Conservation (phyloP, 495 filamentous ascomycete species). For the Polyplosphaeria fusca region DNA sequence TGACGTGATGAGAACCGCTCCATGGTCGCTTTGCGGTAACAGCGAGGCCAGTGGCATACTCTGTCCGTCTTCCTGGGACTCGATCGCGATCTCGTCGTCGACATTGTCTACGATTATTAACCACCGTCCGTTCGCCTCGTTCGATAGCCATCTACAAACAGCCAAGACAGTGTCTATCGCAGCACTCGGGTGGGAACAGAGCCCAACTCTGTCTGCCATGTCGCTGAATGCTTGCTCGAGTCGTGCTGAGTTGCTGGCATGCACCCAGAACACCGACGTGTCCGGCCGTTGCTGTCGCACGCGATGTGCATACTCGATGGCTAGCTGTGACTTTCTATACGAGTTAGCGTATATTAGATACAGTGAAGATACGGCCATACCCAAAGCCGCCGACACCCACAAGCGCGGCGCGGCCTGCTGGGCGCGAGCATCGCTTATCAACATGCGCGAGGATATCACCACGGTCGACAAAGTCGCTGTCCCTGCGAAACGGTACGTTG, state of each 20-base stretch:
- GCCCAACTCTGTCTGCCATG: conserved; percentile 31
- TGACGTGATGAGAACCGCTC: conserved; percentile 23
- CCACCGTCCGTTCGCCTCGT: conserved; percentile 25
- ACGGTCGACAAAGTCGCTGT: no score
- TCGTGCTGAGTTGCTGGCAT: no score
- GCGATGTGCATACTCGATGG: no score
- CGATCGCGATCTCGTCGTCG: conserved; percentile 15
- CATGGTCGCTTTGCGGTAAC: no score
- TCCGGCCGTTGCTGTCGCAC: no score
- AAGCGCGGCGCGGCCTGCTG: no score
- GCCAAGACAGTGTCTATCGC: conserved; percentile 5
- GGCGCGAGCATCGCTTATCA: no score
- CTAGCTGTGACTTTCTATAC: no score
- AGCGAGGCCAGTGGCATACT: conserved; percentile 9
- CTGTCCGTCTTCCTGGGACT: conserved; percentile 8
- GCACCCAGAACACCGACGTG: no score
- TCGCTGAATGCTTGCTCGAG: conserved; percentile 32
- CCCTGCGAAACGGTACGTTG: no score
- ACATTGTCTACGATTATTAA: conserved; percentile 27
- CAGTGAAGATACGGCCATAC: neutral
- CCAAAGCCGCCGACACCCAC: no score
- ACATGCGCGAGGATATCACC: neutral
- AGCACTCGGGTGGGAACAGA: conserved; percentile 3
- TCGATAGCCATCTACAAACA: conserved; percentile 23
- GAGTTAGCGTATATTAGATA: neutral